Conservation (phyloP, 2,329 filamentous ascomycete species). For the Diaporthe batatas region DNA sequence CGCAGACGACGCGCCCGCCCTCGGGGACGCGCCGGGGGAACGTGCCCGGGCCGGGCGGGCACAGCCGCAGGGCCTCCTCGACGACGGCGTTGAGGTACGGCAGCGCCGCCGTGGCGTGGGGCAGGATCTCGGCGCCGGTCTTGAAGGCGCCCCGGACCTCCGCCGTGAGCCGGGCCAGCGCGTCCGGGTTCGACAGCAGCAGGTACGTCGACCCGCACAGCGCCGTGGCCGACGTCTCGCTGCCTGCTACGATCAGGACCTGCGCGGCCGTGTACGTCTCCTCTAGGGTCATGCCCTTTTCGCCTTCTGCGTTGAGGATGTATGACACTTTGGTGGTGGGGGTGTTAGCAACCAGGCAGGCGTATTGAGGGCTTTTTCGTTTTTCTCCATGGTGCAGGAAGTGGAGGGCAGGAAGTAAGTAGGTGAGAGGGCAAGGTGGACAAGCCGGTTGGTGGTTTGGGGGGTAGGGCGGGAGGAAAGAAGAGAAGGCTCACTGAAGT, state of each 20-base stretch:
- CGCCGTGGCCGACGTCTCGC: constrained; percentile 40
- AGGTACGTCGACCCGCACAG: constrained; percentile 39
- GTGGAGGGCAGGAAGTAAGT: background rate
- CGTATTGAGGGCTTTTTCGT: too few species aligned
- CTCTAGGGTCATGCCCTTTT: constrained; percentile 41
- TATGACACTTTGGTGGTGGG: constrained; percentile 20
- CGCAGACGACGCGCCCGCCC: constrained; percentile 36
- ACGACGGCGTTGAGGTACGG: constrained; percentile 54
- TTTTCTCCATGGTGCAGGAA: too few species aligned
- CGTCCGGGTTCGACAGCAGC: constrained; percentile 45
- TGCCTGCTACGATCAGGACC: constrained; percentile 39
- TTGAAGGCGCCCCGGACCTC: constrained; percentile 53
- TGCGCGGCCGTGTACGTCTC: constrained; percentile 42
- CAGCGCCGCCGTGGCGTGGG: constrained; percentile 46
- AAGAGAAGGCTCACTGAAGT: constrained; percentile 20
- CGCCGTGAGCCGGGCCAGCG: constrained; percentile 16
- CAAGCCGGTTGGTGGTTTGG: background rate
- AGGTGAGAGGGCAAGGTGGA: background rate
- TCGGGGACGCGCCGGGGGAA: constrained; percentile 37
- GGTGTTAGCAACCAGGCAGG: background rate
- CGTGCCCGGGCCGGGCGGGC: constrained; percentile 46
- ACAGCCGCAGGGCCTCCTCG: constrained; percentile 56
- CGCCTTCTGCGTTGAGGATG: constrained; percentile 32
- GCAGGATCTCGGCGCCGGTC: constrained; percentile 51
- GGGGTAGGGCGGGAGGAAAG: background rate